Percentiles rank a stretch among this genome's conserved stretches.
Evolutionary conservation across 192 early-diverging fungal genomes (phyloP).

Genomic region (Backusella sp.): DNA sequence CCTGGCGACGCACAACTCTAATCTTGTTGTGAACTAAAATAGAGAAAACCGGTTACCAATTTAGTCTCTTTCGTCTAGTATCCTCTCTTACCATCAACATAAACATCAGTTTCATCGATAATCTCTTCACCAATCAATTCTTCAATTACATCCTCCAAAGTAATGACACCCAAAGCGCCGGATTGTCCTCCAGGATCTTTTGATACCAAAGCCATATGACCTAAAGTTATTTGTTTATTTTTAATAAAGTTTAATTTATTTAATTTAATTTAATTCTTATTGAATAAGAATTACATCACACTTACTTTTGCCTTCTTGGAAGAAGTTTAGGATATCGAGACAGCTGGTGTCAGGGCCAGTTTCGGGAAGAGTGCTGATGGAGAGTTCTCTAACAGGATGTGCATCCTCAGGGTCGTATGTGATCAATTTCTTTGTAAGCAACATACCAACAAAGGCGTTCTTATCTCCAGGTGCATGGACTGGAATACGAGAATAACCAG

Average conservation of each 20-base stretch:
- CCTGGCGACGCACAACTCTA: slow-evolving; percentile 50
- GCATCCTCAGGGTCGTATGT: slow-evolving; percentile 71
- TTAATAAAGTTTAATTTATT: neutral
- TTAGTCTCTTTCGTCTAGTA: neutral
- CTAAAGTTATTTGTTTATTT: slow-evolving; percentile 13
- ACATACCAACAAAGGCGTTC: slow-evolving; percentile 71
- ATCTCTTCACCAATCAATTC: slow-evolving; percentile 71
- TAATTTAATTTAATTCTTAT: neutral
- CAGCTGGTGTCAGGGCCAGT: slow-evolving; percentile 57
- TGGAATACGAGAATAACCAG: slow-evolving; percentile 78
- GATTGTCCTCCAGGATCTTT: slow-evolving; percentile 49
- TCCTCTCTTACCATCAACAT: slow-evolving; percentile 21
- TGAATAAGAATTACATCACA: neutral
- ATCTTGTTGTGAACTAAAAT: slow-evolving; percentile 53
- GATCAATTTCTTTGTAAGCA: slow-evolving; percentile 75
- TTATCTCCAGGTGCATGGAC: slow-evolving; percentile 60
- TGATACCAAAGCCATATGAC: slow-evolving; percentile 72
- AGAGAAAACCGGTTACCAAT: slow-evolving; percentile 1
- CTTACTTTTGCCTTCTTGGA: slow-evolving; percentile 75
- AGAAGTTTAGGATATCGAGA: slow-evolving; percentile 78
- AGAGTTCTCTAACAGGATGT: slow-evolving; percentile 59
- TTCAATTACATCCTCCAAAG: slow-evolving; percentile 83
- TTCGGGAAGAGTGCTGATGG: slow-evolving; percentile 50
- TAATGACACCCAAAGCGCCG: slow-evolving; percentile 69
- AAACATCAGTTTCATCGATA: slow-evolving; percentile 30